Evolutionary conservation across 1,284 basidiomycete species (phyloP), one percentile per base, ranked within the genome.

Genomic region (Moesziomyces globuligerus): DNA sequence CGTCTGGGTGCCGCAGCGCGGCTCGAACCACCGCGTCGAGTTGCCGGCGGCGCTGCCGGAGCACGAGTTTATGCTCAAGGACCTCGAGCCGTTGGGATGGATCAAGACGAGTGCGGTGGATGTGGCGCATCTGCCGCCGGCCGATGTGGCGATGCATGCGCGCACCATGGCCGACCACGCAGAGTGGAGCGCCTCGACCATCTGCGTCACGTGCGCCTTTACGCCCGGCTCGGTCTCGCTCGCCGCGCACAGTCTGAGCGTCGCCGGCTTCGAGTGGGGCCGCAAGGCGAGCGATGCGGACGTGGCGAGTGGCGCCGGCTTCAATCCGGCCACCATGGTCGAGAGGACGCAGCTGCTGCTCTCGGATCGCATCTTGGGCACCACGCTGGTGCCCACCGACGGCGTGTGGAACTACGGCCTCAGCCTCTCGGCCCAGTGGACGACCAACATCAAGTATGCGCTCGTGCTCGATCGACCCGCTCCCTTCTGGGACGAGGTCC

Each of bases 221-320:
- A 98, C 96, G 2, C 96, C 96, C 4, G 96, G 96, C 62, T 97
- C 94, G 2, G 92, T 98, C 34, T 96, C 93, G 25, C 85, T 99
- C 38, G 94, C 94, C 39, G 91, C 95, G 0, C 94, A 98, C 85
- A 91, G 89, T 36, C 85, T 98, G 49, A 90, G 90, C 9, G 90
- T 94, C 4, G 87, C 90, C 49, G 96, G 96, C 17, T 98, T 98
- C 83, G 96, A 99, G 82, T 98, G 95, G 95, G 95, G 95, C 40
- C 87, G 96, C 71, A 98, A 98, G 86, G 77, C 75, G 9, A 90
- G 87, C 41, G 90, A 91, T n/a, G 87, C 90, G 44, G 92, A 92
- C 75, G 86, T 75, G 43, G 55, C 82, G 10, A 46, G 57, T 20
- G 60, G 66, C n/a, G 74, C 88, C 84, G 93, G 94, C 40, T 98